These are phyloP conservation scores for Cardamine resedifolia DNA, from an alignment of 345 rosid genomes.

Conservation along the genomic window DNA sequence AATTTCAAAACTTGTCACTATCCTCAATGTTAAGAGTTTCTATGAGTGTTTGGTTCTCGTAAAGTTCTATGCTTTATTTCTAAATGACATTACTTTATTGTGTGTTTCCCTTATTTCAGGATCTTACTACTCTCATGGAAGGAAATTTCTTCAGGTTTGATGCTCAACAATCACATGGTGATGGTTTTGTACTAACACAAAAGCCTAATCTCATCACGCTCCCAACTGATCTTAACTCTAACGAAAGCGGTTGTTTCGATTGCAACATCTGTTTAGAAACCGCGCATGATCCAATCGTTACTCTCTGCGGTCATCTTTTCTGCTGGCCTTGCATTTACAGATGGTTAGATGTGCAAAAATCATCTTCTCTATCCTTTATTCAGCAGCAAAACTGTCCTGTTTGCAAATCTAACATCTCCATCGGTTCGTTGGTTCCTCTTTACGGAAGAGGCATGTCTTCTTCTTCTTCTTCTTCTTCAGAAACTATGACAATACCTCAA, in stretches of 20 bases:
- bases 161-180: slow-evolving; percentile 36
- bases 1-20: background rate
- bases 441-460: slow-evolving; percentile 64
- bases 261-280: slow-evolving; percentile 76
- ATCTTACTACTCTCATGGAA: slow-evolving; percentile 37
- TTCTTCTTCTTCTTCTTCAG: slow-evolving; percentile 37
- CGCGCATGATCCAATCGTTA: slow-evolving; percentile 69
- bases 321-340: slow-evolving; percentile 84
- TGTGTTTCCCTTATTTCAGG: slow-evolving; percentile 32
- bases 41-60: background rate
- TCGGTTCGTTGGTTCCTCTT: slow-evolving; percentile 71
- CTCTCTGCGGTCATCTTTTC: slow-evolving; percentile 76
- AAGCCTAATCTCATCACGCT: slow-evolving; percentile 34
- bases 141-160: slow-evolving; percentile 42
- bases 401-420: slow-evolving; percentile 70
- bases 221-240: slow-evolving; percentile 31
- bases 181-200: slow-evolving; percentile 36
- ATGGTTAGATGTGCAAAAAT: slow-evolving; percentile 31
- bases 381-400: slow-evolving; percentile 68
- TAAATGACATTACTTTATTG: background rate
- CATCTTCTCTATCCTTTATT: slow-evolving; percentile 42
- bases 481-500: slow-evolving; percentile 47
- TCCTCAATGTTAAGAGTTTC: background rate
- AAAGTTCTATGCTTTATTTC: background rate
- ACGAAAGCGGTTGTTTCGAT: slow-evolving; percentile 47